These are phyloP conservation scores for Miscanthus lutarioriparius DNA, from an alignment of 176 grass and related monocot species.

Conservation along the genomic window DNA sequence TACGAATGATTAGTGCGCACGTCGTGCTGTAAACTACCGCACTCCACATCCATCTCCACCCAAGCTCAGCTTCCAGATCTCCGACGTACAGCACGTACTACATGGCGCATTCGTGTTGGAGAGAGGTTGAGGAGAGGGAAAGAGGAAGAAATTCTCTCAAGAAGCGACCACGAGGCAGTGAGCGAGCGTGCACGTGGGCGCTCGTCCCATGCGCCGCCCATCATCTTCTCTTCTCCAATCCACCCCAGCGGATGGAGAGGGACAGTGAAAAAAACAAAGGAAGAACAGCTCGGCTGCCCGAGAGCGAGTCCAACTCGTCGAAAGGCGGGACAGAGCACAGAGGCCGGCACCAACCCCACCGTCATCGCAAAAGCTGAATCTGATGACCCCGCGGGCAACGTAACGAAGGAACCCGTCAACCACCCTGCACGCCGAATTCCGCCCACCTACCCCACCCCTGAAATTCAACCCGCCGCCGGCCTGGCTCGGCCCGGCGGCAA, in stretches of 20 bases:
- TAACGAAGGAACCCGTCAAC: background rate
- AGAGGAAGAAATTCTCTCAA: background rate
- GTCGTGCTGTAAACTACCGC: background rate
- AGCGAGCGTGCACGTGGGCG: background rate
- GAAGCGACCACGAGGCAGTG: background rate
- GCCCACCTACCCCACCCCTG: background rate
- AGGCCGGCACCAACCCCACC: slow-evolving; percentile 10
- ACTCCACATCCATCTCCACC: too few relatives aligned
- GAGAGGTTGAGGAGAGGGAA: too few relatives aligned
- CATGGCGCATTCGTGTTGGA: background rate
- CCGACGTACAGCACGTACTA: background rate
- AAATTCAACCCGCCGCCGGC: background rate
- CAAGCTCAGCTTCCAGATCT: background rate
- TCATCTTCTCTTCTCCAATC: background rate
- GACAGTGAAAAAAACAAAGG: background rate
- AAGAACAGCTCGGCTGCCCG: background rate
- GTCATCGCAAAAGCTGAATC: background rate
- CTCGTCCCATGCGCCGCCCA: slow-evolving; percentile 28
- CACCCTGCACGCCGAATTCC: background rate
- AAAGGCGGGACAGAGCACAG: background rate
- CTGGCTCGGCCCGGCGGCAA: background rate
- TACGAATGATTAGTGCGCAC: background rate
- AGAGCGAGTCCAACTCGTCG: background rate
- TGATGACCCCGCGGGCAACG: background rate
- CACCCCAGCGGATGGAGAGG: too few relatives aligned